phyloP scores from a whole-genome alignment of 208 protist genomes.

The Leishmania major region DNA sequence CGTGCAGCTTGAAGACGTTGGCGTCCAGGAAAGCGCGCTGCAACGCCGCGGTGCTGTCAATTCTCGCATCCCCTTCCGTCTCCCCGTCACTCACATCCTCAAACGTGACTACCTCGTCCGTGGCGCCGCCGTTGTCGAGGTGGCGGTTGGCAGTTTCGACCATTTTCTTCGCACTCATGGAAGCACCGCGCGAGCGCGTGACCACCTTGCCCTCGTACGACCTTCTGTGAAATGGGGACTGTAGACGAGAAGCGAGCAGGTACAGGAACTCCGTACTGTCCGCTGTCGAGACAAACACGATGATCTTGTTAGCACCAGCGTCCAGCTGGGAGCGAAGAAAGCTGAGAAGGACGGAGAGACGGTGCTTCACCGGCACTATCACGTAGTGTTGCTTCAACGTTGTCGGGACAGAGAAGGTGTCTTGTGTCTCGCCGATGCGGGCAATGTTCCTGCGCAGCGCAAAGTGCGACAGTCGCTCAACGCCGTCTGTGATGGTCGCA shows the following conservation, averaged over 20 bases:
- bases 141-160: constrained; percentile 58
- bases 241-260: constrained; percentile 90
- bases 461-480: constrained; percentile 90
- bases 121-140: constrained; percentile 27
- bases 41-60: constrained; percentile 12
- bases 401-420: constrained; percentile 77
- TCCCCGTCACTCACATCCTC: constrained; percentile 93
- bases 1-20: constrained; percentile 94
- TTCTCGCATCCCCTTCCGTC: background rate
- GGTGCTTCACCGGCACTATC: constrained; percentile 73
- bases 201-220: constrained; percentile 35
- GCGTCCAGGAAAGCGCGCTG: constrained; percentile 71
- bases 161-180: constrained; percentile 56
- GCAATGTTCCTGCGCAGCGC: constrained; percentile 71
- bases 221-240: constrained; percentile 60
- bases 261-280: constrained; percentile 97
- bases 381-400: constrained; percentile 82
- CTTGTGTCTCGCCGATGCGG: constrained; percentile 66
- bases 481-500: constrained; percentile 93
- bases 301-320: constrained; percentile 94
- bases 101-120: constrained; percentile 60
- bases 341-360: constrained; percentile 95
- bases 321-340: constrained; percentile 89
- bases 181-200: constrained; percentile 25
- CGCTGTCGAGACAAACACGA: constrained; percentile 98